These are phyloP conservation scores for Protomyces inouyei DNA, from an alignment of 1,139 yeast species.

Conservation along the genomic window DNA sequence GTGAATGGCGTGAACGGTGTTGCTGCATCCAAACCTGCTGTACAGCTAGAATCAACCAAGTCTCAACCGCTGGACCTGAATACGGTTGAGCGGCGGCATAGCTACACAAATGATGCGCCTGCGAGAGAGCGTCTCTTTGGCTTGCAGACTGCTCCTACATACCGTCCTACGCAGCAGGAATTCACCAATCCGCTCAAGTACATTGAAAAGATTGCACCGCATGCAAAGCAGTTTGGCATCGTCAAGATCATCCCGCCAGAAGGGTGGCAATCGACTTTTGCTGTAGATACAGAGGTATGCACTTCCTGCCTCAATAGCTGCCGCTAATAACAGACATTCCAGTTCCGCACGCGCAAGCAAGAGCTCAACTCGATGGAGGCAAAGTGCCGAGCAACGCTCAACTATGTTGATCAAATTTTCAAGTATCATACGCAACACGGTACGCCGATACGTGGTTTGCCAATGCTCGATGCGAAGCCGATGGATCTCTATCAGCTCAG, in stretches of 20 bases:
- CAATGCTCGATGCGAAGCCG: slow-evolving; percentile 41
- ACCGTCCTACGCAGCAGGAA: slow-evolving; percentile 46
- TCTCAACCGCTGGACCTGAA: slow-evolving; percentile 10
- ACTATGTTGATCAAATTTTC: slow-evolving; percentile 40
- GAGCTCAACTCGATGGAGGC: slow-evolving; percentile 46
- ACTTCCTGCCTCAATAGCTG: not conserved
- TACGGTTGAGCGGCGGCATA: slow-evolving; percentile 20
- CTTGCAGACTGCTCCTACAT: slow-evolving; percentile 47
- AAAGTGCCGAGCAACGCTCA: slow-evolving; percentile 39
- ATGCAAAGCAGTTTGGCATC: slow-evolving; percentile 62
- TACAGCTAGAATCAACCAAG: slow-evolving; percentile 2
- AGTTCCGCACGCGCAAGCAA: slow-evolving; percentile 55
- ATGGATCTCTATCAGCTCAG: slow-evolving; percentile 41
- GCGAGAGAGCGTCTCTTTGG: slow-evolving; percentile 32
- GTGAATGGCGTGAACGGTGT: slow-evolving; percentile 26
- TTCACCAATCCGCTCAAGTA: slow-evolving; percentile 47
- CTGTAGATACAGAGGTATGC: slow-evolving; percentile 49
- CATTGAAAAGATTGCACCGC: slow-evolving; percentile 36
- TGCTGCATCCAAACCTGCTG: slow-evolving; percentile 18
- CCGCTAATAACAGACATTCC: slow-evolving; percentile 35
- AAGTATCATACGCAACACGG: slow-evolving; percentile 39
- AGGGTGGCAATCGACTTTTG: slow-evolving; percentile 43
- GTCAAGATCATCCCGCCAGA: slow-evolving; percentile 60
- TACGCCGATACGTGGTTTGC: slow-evolving; percentile 36
- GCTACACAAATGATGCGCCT: not conserved